phyloP scores from a whole-genome alignment of 148 eudicot species.

The Rhododendron griersonianum region DNA sequence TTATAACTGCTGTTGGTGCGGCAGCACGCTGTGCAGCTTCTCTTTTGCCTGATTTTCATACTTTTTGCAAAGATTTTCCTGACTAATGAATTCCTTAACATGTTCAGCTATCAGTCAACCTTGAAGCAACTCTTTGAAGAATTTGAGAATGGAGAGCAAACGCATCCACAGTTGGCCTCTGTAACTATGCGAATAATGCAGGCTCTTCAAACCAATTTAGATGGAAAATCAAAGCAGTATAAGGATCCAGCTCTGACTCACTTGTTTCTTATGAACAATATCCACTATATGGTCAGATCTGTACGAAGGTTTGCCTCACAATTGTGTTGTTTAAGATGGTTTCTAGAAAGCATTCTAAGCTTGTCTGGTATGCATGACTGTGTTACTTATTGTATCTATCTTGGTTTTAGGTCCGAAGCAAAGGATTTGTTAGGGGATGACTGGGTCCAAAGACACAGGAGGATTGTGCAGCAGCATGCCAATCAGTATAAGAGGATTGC shows the following conservation, averaged over 20 bases:
- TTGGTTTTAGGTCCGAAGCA: constrained; percentile 73
- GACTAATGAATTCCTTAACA: constrained; percentile 8
- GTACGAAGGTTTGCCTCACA: constrained; percentile 72
- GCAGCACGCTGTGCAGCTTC: not conserved
- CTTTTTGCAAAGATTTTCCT: constrained; percentile 4
- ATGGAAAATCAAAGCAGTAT: constrained; percentile 94
- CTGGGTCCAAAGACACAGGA: constrained; percentile 98
- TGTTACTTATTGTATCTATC: constrained; percentile 5
- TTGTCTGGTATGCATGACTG: not conserved
- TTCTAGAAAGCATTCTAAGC: not conserved
- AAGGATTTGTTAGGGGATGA: constrained; percentile 93
- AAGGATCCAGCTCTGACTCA: constrained; percentile 83
- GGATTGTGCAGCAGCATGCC: constrained; percentile 95
- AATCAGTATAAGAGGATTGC: constrained; percentile 95
- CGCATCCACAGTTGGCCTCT: constrained; percentile 75
- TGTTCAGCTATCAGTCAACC: constrained; percentile 83
- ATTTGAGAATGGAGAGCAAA: constrained; percentile 59
- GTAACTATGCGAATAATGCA: constrained; percentile 97
- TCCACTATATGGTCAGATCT: constrained; percentile 96
- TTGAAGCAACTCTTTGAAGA: constrained; percentile 97
- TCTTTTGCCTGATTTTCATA: not conserved
- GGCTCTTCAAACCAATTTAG: constrained; percentile 95
- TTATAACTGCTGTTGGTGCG: not conserved
- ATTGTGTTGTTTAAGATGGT: not conserved
- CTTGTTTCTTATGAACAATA: constrained; percentile 93